A percentile compares a stretch with the other conserved stretches of the same genome.
These are phyloP conservation scores for Syzygium jambos DNA, from an alignment of 345 rosid genomes.

Conservation along the genomic window DNA sequence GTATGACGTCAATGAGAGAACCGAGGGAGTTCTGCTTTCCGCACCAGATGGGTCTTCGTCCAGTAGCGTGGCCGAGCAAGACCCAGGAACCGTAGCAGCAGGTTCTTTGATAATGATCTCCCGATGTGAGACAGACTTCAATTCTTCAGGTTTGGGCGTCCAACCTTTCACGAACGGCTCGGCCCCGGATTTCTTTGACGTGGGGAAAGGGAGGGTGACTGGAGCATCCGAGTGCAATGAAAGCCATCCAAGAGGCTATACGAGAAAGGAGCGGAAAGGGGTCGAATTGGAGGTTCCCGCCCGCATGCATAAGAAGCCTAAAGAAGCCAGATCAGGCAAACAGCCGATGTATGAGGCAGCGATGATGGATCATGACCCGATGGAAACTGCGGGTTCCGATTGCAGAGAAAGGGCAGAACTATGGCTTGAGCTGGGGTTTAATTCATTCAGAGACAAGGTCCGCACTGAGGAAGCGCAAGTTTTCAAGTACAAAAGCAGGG, in stretches of 20 bases:
- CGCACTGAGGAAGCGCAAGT: fast-evolving
- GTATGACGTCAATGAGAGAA: too few relatives aligned
- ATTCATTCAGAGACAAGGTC: neutral
- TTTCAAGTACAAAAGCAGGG: neutral
- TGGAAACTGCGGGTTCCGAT: neutral
- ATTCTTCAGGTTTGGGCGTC: neutral
- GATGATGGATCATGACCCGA: neutral
- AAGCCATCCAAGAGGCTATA: neutral
- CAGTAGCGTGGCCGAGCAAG: too few relatives aligned
- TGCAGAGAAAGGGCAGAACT: neutral
- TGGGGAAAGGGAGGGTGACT: neutral
- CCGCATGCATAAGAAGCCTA: neutral
- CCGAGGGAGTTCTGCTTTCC: too few relatives aligned
- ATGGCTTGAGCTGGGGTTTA: fast-evolving
- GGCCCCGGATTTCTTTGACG: neutral
- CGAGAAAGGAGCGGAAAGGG: neutral
- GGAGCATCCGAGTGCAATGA: neutral
- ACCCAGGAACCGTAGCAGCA: too few relatives aligned
- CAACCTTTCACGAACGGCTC: neutral
- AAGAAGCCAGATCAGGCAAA: neutral
- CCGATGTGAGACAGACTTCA: neutral
- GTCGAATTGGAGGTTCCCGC: neutral
- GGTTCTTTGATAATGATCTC: too few relatives aligned
- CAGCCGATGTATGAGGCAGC: neutral
- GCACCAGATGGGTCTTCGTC: too few relatives aligned